phyloP scores from a whole-genome alignment of 148 eudicot genomes.

The Rhododendron ovatum region DNA sequence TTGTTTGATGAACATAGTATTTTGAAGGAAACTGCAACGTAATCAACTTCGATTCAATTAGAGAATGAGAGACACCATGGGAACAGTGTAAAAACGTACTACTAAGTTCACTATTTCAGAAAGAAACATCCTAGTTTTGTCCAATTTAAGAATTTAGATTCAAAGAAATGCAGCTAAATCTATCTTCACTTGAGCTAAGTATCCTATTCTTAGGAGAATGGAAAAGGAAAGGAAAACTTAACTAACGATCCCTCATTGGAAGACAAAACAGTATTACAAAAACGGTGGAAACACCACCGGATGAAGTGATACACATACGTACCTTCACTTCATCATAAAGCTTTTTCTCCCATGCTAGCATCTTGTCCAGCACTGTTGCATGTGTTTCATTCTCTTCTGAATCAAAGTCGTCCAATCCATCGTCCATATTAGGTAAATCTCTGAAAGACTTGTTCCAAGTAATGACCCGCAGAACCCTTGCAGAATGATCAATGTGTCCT shows the following conservation, averaged over 20 bases:
- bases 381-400: slow-evolving; percentile 94
- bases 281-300: background rate
- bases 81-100: background rate
- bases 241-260: background rate
- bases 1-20: background rate
- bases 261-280: background rate
- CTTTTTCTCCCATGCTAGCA: slow-evolving; percentile 99
- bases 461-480: slow-evolving; percentile 84
- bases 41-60: background rate
- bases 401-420: slow-evolving; percentile 65
- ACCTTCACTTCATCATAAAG: slow-evolving; percentile 97
- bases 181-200: background rate
- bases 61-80: background rate
- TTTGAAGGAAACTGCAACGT: background rate
- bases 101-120: background rate
- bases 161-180: background rate
- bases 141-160: background rate
- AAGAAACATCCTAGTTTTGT: background rate
- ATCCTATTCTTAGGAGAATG: background rate
- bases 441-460: slow-evolving; percentile 96
- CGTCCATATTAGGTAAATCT: slow-evolving; percentile 53
- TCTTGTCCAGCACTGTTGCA: slow-evolving; percentile 91
- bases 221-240: background rate
- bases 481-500: slow-evolving; percentile 97
- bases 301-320: slow-evolving; percentile 5